Evolutionary conservation across 2,329 filamentous ascomycete genomes (phyloP).

Genomic region (Paracoccidioides brasiliensis): DNA sequence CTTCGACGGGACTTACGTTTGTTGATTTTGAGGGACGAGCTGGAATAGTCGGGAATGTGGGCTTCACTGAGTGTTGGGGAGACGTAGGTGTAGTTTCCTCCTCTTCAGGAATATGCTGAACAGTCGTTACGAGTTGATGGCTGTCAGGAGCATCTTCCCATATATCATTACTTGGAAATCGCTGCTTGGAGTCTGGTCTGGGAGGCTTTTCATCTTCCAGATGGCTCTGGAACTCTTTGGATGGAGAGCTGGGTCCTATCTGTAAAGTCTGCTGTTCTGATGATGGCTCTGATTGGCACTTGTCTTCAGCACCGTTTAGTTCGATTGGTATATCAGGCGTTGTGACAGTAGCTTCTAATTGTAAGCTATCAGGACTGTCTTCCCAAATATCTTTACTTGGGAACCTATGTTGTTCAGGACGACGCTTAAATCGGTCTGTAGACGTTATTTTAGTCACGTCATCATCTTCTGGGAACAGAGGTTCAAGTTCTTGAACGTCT

Average conservation of each 20-base stretch:
- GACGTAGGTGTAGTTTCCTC: slow-evolving; percentile 33
- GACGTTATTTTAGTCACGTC: slow-evolving; percentile 42
- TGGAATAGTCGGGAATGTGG: slow-evolving; percentile 21
- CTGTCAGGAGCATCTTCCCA: slow-evolving; percentile 93
- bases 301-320: slow-evolving; percentile 28
- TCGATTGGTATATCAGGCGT: slow-evolving; percentile 52
- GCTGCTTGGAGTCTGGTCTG: slow-evolving; percentile 40
- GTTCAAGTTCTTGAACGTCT: slow-evolving; percentile 88
- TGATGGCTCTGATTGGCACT: slow-evolving; percentile 29
- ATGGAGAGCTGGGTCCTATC: slow-evolving; percentile 24
- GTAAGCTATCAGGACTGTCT: slow-evolving; percentile 75
- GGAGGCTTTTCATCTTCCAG: slow-evolving; percentile 13
- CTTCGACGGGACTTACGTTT: slow-evolving; percentile 19
- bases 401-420: slow-evolving; percentile 52
- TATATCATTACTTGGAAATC: slow-evolving; percentile 83
- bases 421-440: slow-evolving; percentile 41
- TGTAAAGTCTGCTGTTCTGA: slow-evolving; percentile 38
- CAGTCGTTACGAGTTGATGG: slow-evolving; percentile 62
- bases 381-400: slow-evolving; percentile 97
- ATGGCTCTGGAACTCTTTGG: slow-evolving; percentile 18
- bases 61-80: slow-evolving; percentile 17
- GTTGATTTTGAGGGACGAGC: slow-evolving; percentile 21
- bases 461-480: slow-evolving; percentile 73
- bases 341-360: slow-evolving; percentile 65
- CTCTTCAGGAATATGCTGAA: slow-evolving; percentile 40